phyloP scores from a whole-genome alignment of 305 asterid species.

The Coffea humblotiana region DNA sequence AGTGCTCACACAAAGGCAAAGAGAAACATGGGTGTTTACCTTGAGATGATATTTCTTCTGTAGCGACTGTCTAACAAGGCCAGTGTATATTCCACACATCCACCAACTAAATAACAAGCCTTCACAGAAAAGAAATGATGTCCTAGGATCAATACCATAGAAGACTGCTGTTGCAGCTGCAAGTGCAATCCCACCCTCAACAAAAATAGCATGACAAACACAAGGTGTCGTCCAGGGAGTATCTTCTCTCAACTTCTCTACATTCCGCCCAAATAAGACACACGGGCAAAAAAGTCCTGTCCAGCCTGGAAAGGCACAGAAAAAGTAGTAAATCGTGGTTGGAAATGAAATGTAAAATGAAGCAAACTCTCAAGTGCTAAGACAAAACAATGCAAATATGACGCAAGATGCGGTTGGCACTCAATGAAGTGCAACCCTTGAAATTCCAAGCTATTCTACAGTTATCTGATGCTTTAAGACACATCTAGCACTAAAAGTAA shows the following conservation, averaged over 20 bases:
- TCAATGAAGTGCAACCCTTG: not conserved
- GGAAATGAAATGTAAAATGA: not conserved
- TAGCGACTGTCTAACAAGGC: conserved; percentile 67
- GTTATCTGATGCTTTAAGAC: not conserved
- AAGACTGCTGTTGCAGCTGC: conserved; percentile 72
- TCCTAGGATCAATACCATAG: conserved; percentile 80
- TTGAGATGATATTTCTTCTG: conserved; percentile 98
- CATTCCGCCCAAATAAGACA: conserved; percentile 81
- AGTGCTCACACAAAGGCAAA: not conserved
- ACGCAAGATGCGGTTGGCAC: not conserved
- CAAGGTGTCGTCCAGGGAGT: conserved; percentile 88
- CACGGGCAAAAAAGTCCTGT: conserved; percentile 95
- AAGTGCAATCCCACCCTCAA: conserved; percentile 83
- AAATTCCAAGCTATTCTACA: not conserved
- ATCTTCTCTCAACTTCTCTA: conserved; percentile 79
- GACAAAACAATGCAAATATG: not conserved
- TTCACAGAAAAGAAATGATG: conserved; percentile 73
- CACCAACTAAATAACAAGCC: conserved; percentile 95
- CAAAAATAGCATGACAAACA: conserved; percentile 78
- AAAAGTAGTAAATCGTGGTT: conserved; percentile 1
- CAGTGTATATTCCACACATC: conserved; percentile 98
- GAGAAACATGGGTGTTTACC: conserved; percentile 37
- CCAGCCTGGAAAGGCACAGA: conserved; percentile 46
- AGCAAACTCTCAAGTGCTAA: not conserved
- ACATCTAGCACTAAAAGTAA: not conserved